Conservation (phyloP, 805 yeast species). For the Lachancea thermotolerans region DNA sequence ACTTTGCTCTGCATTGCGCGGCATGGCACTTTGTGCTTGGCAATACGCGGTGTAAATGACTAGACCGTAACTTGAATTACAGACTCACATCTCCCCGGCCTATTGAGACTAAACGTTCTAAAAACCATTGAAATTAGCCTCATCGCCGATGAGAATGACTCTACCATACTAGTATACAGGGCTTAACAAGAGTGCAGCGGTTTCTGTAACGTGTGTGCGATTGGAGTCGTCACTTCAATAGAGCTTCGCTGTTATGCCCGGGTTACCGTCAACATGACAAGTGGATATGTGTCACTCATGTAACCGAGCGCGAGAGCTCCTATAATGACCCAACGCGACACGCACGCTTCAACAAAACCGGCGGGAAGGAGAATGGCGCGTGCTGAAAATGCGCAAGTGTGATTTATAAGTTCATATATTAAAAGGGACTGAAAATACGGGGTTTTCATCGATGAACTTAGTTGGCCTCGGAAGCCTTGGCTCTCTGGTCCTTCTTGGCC, state of each 20-base stretch:
- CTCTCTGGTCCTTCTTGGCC: conserved; percentile 74
- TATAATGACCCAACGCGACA: conserved; percentile 6
- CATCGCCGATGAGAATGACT: background rate
- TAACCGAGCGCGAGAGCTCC: background rate
- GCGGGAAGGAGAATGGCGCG: conserved; percentile 1
- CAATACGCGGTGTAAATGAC: too few relatives aligned
- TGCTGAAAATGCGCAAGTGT: background rate
- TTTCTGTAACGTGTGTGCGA: conserved; percentile 4
- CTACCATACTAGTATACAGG: background rate
- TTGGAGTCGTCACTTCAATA: conserved; percentile 6
- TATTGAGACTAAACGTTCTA: background rate
- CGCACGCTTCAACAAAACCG: conserved; percentile 10
- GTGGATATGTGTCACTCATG: too few relatives aligned
- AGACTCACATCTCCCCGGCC: background rate
- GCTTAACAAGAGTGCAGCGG: background rate
- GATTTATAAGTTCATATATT: conserved; percentile 6
- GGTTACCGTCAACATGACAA: conserved; percentile 2
- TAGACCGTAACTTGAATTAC: background rate
- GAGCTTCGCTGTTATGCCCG: background rate
- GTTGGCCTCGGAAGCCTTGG: conserved; percentile 42
- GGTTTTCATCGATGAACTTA: conserved; percentile 15
- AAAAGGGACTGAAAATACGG: conserved; percentile 1
- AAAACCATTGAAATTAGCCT: background rate
- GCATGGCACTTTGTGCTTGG: too few relatives aligned
- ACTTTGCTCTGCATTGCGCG: too few relatives aligned